Evolutionary conservation across 2,329 filamentous ascomycete species (phyloP), one percentile per base, ranked within the genome.

Genomic region (Ophiosphaerella korrae): DNA sequence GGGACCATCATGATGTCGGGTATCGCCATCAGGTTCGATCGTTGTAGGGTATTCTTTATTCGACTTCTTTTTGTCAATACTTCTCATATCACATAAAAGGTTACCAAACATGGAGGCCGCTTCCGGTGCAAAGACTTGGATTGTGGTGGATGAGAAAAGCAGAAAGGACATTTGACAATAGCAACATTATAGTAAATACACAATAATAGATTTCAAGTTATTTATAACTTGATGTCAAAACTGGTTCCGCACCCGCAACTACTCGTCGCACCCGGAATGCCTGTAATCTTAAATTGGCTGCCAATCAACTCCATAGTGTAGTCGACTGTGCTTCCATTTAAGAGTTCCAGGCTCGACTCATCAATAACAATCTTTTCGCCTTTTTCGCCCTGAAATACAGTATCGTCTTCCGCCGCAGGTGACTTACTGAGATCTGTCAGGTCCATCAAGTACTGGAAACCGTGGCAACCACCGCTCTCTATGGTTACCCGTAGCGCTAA

Each of bases 161-260:
- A 29, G 26, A 11, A 29, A 29, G 26, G 7, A 8, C 26, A 29
- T 29, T 29, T 7, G 26, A 29, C 11, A 11, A 29, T 29, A 11
- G 7, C 26, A 21, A 11, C 26, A 29, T 29, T 11, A 29, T 29
- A 11, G 26, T 29, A 29, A 7, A 29, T 8, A 7, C 26, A 29
- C 26, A 1, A 29, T 29, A 11, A 2, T 29, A 29, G 7, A 11
- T 29, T 29, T 8, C 7, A 29, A 29, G 26, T 29, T 5, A 31
- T n/a, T 57, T 48, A 72, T 49, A 73, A 49, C 51, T 92, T 91
- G 60, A 97, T 91, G 76, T 97, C 94, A 75, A 99, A 99, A 72
- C 93, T 97, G 13, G 93, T 97, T 7, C 94, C 94, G 75, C 94
- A 99, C 1, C 94, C 94, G 78, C 94, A 99, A 73, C 90, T 96